Conservation (phyloP, 306 rosid species). For the Gastrolobium villosum region DNA sequence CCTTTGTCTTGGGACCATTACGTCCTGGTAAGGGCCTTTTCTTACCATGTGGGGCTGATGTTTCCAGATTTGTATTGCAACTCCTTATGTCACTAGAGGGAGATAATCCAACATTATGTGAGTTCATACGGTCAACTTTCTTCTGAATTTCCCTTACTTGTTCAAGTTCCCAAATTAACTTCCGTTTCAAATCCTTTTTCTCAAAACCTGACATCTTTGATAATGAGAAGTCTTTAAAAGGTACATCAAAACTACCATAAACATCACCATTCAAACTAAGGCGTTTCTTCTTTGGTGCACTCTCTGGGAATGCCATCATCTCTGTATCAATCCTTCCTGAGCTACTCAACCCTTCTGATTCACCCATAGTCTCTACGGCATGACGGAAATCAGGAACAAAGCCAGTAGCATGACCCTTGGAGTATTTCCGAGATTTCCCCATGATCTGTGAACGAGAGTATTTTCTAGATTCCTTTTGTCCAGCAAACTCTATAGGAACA, state of each 20-base stretch:
- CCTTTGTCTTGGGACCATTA: conserved; percentile 66
- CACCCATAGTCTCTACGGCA: conserved; percentile 90
- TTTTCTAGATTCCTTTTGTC: conserved; percentile 78
- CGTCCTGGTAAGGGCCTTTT: conserved; percentile 69
- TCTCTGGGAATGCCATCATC: conserved; percentile 63
- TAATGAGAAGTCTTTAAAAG: conserved; percentile 65
- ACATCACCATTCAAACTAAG: conserved; percentile 63
- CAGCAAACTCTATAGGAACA: conserved; percentile 87
- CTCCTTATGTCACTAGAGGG: conserved; percentile 77
- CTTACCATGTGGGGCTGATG: conserved; percentile 61
- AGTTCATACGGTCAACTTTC: conserved; percentile 58
- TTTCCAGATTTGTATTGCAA: conserved; percentile 52
- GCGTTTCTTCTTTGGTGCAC: conserved; percentile 72
- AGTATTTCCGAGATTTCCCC: conserved; percentile 94
- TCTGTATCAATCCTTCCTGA: conserved; percentile 75
- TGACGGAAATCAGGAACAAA: conserved; percentile 88
- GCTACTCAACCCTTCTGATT: conserved; percentile 90
- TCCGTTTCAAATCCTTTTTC: conserved; percentile 72
- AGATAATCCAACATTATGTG: conserved; percentile 56
- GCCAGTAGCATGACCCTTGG: conserved; percentile 80
- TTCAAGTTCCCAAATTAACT: conserved; percentile 79
- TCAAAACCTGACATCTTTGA: conserved; percentile 74
- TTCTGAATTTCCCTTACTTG: conserved; percentile 73
- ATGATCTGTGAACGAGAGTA: conserved; percentile 67
- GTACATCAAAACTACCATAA: conserved; percentile 67